Evolutionary conservation across 768 basidiomycete genomes (phyloP).

Genomic region (Gloeophyllum trabeum): DNA sequence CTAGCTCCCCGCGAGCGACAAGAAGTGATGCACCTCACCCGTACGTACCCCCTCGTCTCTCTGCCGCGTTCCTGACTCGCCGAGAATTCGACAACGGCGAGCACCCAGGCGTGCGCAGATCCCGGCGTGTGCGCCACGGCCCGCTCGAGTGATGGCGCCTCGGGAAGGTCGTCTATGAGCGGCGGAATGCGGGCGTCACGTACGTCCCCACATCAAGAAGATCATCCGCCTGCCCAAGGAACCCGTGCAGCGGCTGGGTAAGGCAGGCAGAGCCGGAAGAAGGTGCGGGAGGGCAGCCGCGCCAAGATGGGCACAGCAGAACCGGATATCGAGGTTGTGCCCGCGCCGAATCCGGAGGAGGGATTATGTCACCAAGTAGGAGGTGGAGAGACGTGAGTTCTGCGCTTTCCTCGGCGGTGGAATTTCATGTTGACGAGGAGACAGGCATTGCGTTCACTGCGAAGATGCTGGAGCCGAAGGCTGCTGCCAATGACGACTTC

Average conservation of each 20-base stretch:
- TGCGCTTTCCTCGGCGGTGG: not conserved
- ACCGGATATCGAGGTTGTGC: constrained; percentile 3
- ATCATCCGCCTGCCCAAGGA: constrained; percentile 48
- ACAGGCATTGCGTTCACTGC: constrained; percentile 74
- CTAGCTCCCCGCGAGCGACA: too few relatives aligned
- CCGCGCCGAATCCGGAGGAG: constrained; percentile 57
- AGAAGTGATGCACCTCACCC: too few relatives aligned
- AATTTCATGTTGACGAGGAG: not conserved
- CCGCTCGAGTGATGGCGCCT: constrained; percentile 92
- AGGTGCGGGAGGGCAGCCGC: too few relatives aligned
- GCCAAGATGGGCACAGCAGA: constrained; percentile 31
- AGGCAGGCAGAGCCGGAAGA: constrained; percentile 19
- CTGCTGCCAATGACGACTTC: constrained; percentile 59
- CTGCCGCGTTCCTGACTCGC: too few relatives aligned
- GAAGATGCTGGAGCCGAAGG: constrained; percentile 49
- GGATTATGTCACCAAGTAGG: constrained; percentile 49
- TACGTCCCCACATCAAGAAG: constrained; percentile 60
- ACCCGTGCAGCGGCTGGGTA: constrained; percentile 33
- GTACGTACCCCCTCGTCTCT: too few relatives aligned
- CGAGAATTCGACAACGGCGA: too few relatives aligned
- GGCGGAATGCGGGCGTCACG: constrained; percentile 35
- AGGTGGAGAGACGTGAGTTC: constrained; percentile 62
- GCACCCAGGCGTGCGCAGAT: too few relatives aligned
- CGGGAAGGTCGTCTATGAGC: constrained; percentile 79
- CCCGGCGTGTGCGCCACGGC: too few relatives aligned